Percentiles rank a stretch among this genome's conserved stretches.
phyloP scores from a whole-genome alignment of 2,329 filamentous ascomycete species.

The Hypomyces perniciosus region DNA sequence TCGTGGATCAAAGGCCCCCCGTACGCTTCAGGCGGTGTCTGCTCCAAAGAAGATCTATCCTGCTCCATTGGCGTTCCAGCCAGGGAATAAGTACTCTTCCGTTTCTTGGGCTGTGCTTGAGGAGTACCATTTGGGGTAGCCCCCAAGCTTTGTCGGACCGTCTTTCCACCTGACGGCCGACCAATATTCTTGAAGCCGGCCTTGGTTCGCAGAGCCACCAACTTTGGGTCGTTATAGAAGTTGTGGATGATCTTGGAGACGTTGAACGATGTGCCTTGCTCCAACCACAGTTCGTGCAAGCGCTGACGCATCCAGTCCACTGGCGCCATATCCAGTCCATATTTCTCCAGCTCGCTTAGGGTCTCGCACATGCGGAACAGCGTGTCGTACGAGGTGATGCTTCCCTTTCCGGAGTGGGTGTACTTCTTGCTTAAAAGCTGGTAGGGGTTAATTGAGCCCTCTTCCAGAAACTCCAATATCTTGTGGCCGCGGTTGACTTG shows the following conservation, averaged over 20 bases:
- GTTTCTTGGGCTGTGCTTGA: conserved; percentile 24
- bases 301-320: conserved; percentile 54
- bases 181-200: conserved; percentile 54
- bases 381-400: conserved; percentile 48
- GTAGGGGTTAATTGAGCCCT: conserved; percentile 49
- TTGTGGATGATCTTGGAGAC: conserved; percentile 45
- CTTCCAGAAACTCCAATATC: conserved; percentile 46
- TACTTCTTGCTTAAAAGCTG: conserved; percentile 50
- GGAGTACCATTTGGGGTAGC: conserved; percentile 19
- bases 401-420: conserved; percentile 35
- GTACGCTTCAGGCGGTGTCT: conserved; percentile 22
- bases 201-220: conserved; percentile 42
- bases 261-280: conserved; percentile 43
- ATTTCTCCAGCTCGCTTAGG: conserved; percentile 47
- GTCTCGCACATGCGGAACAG: conserved; percentile 50
- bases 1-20: conserved; percentile 11
- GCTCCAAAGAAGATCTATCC: conserved; percentile 22
- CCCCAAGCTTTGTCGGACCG: conserved; percentile 20
- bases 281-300: conserved; percentile 42
- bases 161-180: conserved; percentile 44
- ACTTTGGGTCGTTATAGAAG: conserved; percentile 51
- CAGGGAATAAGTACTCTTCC: conserved; percentile 28
- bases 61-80: conserved; percentile 20
- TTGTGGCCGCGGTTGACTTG: conserved; percentile 50
- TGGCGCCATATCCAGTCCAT: conserved; percentile 46